Percentiles rank a stretch among this genome's conserved stretches.
Evolutionary conservation across 2,329 filamentous ascomycete species (phyloP).

Genomic region (Periconia sp.): DNA sequence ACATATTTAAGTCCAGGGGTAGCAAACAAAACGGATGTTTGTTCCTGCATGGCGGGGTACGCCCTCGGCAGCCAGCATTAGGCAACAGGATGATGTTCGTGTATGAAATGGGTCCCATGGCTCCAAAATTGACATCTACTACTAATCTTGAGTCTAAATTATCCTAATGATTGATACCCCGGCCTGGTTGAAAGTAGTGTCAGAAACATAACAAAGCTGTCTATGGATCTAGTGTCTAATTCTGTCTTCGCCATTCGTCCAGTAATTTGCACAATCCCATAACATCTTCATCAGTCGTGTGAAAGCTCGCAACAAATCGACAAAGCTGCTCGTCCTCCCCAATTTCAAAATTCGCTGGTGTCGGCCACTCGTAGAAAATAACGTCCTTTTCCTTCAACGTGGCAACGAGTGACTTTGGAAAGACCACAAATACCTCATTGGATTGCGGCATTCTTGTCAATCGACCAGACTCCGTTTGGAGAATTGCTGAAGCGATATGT

Average conservation of each 20-base stretch:
- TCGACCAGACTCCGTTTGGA: neutral
- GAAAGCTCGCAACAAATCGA: neutral
- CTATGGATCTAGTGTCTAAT: neutral
- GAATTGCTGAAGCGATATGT: neutral
- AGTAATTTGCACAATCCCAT: neutral
- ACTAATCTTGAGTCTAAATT: too few species aligned
- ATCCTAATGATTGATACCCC: too few species aligned
- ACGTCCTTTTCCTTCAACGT: neutral
- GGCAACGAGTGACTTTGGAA: neutral
- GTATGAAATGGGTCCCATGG: too few species aligned
- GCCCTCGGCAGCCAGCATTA: too few species aligned
- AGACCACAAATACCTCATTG: slow-evolving; percentile 1
- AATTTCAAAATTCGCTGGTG: neutral
- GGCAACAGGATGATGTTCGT: too few species aligned
- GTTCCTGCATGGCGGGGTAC: too few species aligned
- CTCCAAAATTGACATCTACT: too few species aligned
- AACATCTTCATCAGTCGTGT: neutral
- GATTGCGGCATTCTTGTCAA: neutral
- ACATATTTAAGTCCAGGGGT: too few species aligned
- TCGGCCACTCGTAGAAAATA: neutral
- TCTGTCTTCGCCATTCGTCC: neutral
- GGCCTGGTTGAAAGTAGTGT: too few species aligned
- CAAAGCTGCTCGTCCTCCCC: neutral
- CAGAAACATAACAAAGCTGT: too few species aligned
- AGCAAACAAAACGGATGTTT: too few species aligned